These are phyloP conservation scores for Oxytropis ochrocephala DNA, from an alignment of 306 rosid genomes.

Conservation along the genomic window DNA sequence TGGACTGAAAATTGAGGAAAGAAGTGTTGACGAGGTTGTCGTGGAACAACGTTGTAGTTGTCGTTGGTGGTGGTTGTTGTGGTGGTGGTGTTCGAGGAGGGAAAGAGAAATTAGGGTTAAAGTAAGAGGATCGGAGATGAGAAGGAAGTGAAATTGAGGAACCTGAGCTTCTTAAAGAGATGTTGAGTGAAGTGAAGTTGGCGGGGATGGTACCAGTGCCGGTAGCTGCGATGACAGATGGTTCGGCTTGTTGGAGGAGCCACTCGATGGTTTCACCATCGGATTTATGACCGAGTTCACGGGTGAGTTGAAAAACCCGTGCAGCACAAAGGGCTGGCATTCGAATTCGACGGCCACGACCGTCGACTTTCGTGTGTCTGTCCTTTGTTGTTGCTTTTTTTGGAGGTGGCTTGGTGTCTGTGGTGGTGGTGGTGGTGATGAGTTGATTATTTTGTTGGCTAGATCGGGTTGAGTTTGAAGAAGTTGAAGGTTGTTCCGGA, in stretches of 20 bases:
- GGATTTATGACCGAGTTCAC: constrained; percentile 17
- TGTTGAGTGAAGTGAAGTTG: constrained; percentile 35
- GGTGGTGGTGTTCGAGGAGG: constrained; percentile 27
- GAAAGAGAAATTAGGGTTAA: constrained; percentile 59
- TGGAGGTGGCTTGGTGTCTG: constrained; percentile 47
- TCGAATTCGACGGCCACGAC: constrained; percentile 71
- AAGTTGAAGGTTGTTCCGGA: constrained; percentile 11
- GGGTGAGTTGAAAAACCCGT: constrained; percentile 50
- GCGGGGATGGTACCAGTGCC: constrained; percentile 92
- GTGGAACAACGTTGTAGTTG: constrained; percentile 38
- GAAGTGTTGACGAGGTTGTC: constrained; percentile 27
- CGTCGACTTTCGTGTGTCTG: constrained; percentile 47
- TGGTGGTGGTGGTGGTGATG: constrained; percentile 26
- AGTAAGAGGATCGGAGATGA: constrained; percentile 62
- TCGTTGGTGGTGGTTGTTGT: not conserved
- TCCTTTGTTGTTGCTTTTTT: constrained; percentile 71
- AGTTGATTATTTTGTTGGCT: constrained; percentile 1
- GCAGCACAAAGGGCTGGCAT: constrained; percentile 92
- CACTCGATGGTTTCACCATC: constrained; percentile 22
- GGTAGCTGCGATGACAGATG: constrained; percentile 75
- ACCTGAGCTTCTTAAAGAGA: constrained; percentile 72
- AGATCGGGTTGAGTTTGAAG: constrained; percentile 13
- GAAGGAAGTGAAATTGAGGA: constrained; percentile 66
- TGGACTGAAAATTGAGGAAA: constrained; percentile 52
- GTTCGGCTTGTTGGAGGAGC: constrained; percentile 86